A percentile compares a stretch with the other conserved stretches of the same genome.
Evolutionary conservation across 495 filamentous ascomycete species (phyloP).

Genomic region (Tuber umbilicatum): DNA sequence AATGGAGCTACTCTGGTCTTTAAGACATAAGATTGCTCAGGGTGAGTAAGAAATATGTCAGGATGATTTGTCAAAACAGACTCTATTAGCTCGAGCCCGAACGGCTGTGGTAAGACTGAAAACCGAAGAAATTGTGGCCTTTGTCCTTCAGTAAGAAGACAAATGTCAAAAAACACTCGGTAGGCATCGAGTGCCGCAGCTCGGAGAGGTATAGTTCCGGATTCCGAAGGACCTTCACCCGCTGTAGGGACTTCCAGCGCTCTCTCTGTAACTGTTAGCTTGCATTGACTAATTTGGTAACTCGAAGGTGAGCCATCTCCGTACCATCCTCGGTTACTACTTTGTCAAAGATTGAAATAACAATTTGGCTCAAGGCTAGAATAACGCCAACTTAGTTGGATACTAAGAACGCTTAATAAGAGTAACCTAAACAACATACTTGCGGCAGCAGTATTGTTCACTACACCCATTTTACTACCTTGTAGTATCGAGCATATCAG

Average conservation of each 20-base stretch:
- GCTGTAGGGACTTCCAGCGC: slow-evolving; percentile 50
- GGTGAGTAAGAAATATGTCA: slow-evolving; percentile 66
- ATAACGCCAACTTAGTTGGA: slow-evolving; percentile 13
- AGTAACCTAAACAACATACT: slow-evolving; percentile 42
- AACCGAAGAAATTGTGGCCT: slow-evolving; percentile 71
- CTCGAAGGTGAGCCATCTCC: slow-evolving; percentile 32
- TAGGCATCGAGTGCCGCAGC: slow-evolving; percentile 82
- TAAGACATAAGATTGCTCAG: slow-evolving; percentile 73
- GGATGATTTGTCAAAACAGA: slow-evolving; percentile 79
- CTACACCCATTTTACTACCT: slow-evolving; percentile 79
- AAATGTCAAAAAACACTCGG: slow-evolving; percentile 82
- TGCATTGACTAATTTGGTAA: neutral
- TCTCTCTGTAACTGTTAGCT: slow-evolving; percentile 41
- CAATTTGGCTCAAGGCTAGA: slow-evolving; percentile 73
- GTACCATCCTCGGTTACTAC: slow-evolving; percentile 72
- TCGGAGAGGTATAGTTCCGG: slow-evolving; percentile 58
- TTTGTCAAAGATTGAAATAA: slow-evolving; percentile 87
- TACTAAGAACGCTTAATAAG: neutral
- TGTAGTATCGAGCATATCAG: slow-evolving; percentile 88
- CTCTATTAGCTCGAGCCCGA: slow-evolving; percentile 86
- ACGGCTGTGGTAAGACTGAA: slow-evolving; percentile 66
- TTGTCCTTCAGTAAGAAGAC: slow-evolving; percentile 76
- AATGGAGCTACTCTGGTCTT: slow-evolving; percentile 77
- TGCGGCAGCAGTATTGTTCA: slow-evolving; percentile 89
- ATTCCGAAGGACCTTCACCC: slow-evolving; percentile 57